A percentile compares a stretch with the other conserved stretches of the same genome.
Conservation (phyloP, 1,139 yeast genomes). For the Saccharomyces hybrid region DNA sequence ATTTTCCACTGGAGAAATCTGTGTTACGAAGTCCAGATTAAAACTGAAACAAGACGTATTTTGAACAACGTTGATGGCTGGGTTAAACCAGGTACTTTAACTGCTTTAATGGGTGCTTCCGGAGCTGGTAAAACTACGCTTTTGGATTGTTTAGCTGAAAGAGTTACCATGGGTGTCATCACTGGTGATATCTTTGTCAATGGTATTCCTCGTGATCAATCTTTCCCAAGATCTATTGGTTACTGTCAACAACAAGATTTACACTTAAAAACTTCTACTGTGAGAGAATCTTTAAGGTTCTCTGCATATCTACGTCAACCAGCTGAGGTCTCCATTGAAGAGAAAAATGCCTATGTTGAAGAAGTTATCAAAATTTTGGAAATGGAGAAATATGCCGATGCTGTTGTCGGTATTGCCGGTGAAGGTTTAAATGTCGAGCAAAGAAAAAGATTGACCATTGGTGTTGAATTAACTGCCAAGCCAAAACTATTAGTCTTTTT, state of each 20-base stretch:
- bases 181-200: slow-evolving; percentile 55
- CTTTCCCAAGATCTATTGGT: slow-evolving; percentile 51
- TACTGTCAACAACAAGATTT: slow-evolving; percentile 58
- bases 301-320: slow-evolving; percentile 51
- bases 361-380: slow-evolving; percentile 43
- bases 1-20: slow-evolving; percentile 42
- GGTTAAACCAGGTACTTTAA: slow-evolving; percentile 48
- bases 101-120: slow-evolving; percentile 64
- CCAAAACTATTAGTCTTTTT: slow-evolving; percentile 43
- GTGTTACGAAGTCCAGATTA: slow-evolving; percentile 36
- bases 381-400: slow-evolving; percentile 49
- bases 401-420: slow-evolving; percentile 49
- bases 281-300: slow-evolving; percentile 47
- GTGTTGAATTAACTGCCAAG: slow-evolving; percentile 46
- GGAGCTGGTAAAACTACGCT: slow-evolving; percentile 69
- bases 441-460: slow-evolving; percentile 54
- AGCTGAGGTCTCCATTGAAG: slow-evolving; percentile 39
- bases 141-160: slow-evolving; percentile 49
- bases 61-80: slow-evolving; percentile 45
- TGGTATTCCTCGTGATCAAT: slow-evolving; percentile 41
- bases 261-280: slow-evolving; percentile 47
- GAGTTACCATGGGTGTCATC: slow-evolving; percentile 46
- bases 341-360: slow-evolving; percentile 45
- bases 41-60: slow-evolving; percentile 33
- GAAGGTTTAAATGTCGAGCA: slow-evolving; percentile 56